Evolutionary conservation across 208 protist species (phyloP), one percentile per base, ranked within the genome.

Genomic region (Leishmania guyanensis): DNA sequence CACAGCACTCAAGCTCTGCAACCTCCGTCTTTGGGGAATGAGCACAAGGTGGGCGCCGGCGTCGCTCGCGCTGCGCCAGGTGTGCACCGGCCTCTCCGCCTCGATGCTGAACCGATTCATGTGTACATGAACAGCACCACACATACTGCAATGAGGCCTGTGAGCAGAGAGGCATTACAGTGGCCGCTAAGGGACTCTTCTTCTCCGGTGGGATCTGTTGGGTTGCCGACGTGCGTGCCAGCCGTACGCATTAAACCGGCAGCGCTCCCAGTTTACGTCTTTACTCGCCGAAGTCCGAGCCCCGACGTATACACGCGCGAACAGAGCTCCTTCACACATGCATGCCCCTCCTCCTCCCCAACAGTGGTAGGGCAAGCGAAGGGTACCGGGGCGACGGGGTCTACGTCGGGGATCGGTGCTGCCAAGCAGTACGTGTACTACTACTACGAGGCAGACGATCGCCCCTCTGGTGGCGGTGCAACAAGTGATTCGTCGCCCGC

Each of bases 241-340:
- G 58, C 29, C 6, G 66, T 73, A 22, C 75, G 62, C 17, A 50
- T 91, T 1, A 54, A 79, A 56, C 81, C 90, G 1, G 86, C 92
- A 33, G 71, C 68, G 20, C 80, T 95, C 58, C 92, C 92, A 2
- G 92, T 95, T 3, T 95, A 93, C 81, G 81, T 95, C 74, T 93
- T 95, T 85, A 81, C 90, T 71, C 78, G 89, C 1, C 92, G 92
- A 68, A 90, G 89, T 72, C 84, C 72, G 53, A 95, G 92, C 77
- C 90, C 92, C 2, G 87, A 87, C 64, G 82, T 60, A 33, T 86
- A 84, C 71, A 92, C 90, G 3, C 80, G 87, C 48, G 84, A 92
- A 64, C 78, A 77, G 4, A 69, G 2, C 79, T 72, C 29, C 75
- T 79, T 82, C 65, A 78, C 69, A 46, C 20, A 29, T 16, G 26